Base-by-base conservation (phyloP, 2,329 filamentous ascomycete species). In the Phaeosphaeriaceae sp. region DNA sequence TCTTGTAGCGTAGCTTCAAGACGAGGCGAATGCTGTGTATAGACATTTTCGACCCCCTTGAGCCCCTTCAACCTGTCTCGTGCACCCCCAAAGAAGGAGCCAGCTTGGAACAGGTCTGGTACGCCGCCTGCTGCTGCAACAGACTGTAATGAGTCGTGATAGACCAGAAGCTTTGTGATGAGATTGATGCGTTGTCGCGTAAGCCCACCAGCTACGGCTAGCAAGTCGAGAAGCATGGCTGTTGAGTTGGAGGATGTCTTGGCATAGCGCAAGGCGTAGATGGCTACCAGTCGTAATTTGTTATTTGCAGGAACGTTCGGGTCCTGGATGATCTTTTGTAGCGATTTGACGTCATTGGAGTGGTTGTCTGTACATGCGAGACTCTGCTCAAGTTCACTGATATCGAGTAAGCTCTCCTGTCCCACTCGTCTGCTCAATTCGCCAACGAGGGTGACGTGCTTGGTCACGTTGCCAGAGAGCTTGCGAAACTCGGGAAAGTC, bases 401-500 rank as follows among this genome's bases (percentile, higher is more conserved):
- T 93, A 76, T 99, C 95, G n/a, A 99, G 84, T 41, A 99, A 79
- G 67, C 88, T 92, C 68, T 98, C 91, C 41, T 90, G 88, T 7
- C 90, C 91, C 15, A 99, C 93, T 55, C 91, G 88, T 56, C 94
- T 86, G 76, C 93, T 97, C 42, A 99, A 84, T 74, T 99, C 96
- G 0, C 93, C 93, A 21, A 99, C 95, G 21, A 99, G 82, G 0
- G 95, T 97, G 56, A 99, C 96, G 75, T 99, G 95, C 75, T 99
- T 99, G 80, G 93, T 98, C 53, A 99, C 95, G 68, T 99, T 99
- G 40, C 95, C 93, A 1, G 95, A 97, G 1, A 99, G 86, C 72
- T 97, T 96, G 57, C 95, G 89, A 77, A 99, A 99, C 75, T 99
- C 95, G 1, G 95, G 95, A 74, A 98, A 99, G 72, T 99, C 95